phyloP scores from a whole-genome alignment of 257 asterid species.

The Linaria vulgaris region DNA sequence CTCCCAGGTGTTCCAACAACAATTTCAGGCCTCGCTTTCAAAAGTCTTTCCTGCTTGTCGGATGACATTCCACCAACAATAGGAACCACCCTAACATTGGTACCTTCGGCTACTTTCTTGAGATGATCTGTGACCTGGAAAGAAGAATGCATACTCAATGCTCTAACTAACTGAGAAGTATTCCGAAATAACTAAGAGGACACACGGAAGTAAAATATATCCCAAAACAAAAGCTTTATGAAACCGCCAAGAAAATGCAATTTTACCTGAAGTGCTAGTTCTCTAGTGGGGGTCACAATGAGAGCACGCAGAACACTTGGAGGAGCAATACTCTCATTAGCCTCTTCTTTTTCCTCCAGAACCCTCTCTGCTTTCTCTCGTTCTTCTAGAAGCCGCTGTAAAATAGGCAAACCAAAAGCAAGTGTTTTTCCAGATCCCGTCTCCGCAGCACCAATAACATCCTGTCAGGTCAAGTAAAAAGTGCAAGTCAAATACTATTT shows the following conservation, averaged over 20 bases:
- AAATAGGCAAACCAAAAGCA: slow-evolving; percentile 96
- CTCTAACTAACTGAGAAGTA: slow-evolving; percentile 7
- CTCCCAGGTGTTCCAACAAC: slow-evolving; percentile 99
- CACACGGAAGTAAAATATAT: slow-evolving; percentile 1
- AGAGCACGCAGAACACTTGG: slow-evolving; percentile 74
- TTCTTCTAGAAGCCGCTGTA: slow-evolving; percentile 92
- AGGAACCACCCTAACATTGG: slow-evolving; percentile 67
- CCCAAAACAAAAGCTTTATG: neutral
- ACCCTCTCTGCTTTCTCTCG: slow-evolving; percentile 67
- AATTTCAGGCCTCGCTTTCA: slow-evolving; percentile 86
- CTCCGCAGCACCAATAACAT: slow-evolving; percentile 98
- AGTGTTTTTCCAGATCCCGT: slow-evolving; percentile 99
- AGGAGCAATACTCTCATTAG: slow-evolving; percentile 55
- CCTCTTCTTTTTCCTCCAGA: slow-evolving; percentile 50
- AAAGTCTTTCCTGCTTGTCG: slow-evolving; percentile 90
- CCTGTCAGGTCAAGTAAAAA: slow-evolving; percentile 52
- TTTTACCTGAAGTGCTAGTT: slow-evolving; percentile 95
- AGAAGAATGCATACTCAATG: slow-evolving; percentile 20
- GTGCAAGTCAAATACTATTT: slow-evolving; percentile 27
- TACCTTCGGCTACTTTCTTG: slow-evolving; percentile 62
- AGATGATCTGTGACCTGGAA: slow-evolving; percentile 90
- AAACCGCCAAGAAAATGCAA: slow-evolving; percentile 17
- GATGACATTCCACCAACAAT: slow-evolving; percentile 95
- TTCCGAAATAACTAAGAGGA: slow-evolving; percentile 11
- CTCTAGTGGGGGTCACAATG: slow-evolving; percentile 92